Evolutionary conservation across 2,329 filamentous ascomycete species (phyloP).

Genomic region (Phoma herbarum): DNA sequence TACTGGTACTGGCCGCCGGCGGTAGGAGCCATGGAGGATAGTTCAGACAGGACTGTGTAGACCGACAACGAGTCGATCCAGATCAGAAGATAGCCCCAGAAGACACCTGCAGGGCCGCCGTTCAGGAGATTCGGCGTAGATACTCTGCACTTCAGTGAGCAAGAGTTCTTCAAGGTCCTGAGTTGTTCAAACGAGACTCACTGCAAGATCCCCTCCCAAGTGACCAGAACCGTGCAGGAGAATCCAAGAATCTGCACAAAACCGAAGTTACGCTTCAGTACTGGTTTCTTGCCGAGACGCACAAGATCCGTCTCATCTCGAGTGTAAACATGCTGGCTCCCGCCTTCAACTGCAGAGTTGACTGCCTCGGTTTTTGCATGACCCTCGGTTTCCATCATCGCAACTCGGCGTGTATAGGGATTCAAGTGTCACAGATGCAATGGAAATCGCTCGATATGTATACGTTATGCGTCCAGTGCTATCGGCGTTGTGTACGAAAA

Average conservation of each 20-base stretch:
- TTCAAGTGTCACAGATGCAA: too few species aligned
- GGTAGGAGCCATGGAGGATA: not conserved
- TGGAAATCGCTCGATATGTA: too few species aligned
- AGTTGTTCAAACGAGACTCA: not conserved
- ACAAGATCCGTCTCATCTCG: not conserved
- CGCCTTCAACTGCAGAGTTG: not conserved
- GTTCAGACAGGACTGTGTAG: not conserved
- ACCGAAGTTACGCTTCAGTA: not conserved
- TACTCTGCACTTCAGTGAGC: not conserved
- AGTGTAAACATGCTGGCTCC: not conserved
- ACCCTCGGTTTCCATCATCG: too few species aligned
- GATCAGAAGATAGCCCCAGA: not conserved
- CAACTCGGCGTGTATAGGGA: too few species aligned
- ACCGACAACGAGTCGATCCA: not conserved
- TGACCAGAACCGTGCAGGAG: not conserved
- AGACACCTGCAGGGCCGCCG: not conserved
- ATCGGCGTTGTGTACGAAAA: too few species aligned
- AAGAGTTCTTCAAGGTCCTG: not conserved
- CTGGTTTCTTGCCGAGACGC: not conserved
- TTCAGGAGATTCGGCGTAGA: not conserved
- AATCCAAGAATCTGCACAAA: not conserved
- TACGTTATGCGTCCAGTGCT: too few species aligned
- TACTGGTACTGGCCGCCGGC: not conserved
- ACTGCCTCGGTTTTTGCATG: not conserved
- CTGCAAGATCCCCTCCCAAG: not conserved